Evolutionary conservation across 495 filamentous ascomycete genomes (phyloP).

Genomic region (Pseudevernia furfuracea): DNA sequence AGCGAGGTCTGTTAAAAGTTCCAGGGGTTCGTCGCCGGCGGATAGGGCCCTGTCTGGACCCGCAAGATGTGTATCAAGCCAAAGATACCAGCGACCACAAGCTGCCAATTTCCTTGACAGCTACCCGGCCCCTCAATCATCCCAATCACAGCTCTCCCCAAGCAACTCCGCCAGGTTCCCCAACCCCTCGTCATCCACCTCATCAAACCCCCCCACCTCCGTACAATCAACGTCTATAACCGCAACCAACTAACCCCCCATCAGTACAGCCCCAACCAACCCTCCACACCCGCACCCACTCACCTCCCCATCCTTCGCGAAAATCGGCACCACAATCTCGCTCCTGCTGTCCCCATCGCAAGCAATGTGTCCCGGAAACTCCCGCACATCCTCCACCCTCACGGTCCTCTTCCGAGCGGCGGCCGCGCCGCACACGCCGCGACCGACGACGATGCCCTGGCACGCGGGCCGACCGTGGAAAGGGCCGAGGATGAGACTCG

Average conservation of each 20-base stretch:
- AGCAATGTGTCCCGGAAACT: conserved; percentile 84
- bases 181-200: conserved; percentile 59
- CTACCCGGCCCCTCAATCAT: background rate
- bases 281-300: conserved; percentile 22
- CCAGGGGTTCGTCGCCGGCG: background rate
- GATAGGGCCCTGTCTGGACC: background rate
- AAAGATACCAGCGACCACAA: background rate
- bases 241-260: conserved; percentile 54
- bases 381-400: conserved; percentile 64
- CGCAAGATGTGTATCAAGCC: background rate
- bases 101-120: background rate
- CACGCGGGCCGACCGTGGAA: conserved; percentile 83
- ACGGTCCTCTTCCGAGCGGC: conserved; percentile 56
- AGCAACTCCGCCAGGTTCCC: conserved; percentile 64
- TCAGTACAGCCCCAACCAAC: conserved; percentile 11
- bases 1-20: background rate
- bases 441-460: conserved; percentile 71
- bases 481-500: conserved; percentile 69
- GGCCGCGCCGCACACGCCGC: conserved; percentile 78
- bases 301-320: conserved; percentile 47
- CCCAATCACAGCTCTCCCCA: conserved; percentile 52
- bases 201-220: conserved; percentile 62
- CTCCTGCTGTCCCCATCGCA: conserved; percentile 76
- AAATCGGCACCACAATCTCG: conserved; percentile 86
- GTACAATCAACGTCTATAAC: conserved; percentile 88